Conservation (phyloP, 2,329 filamentous ascomycete species). For the Pseudogymnoascus sp. region DNA sequence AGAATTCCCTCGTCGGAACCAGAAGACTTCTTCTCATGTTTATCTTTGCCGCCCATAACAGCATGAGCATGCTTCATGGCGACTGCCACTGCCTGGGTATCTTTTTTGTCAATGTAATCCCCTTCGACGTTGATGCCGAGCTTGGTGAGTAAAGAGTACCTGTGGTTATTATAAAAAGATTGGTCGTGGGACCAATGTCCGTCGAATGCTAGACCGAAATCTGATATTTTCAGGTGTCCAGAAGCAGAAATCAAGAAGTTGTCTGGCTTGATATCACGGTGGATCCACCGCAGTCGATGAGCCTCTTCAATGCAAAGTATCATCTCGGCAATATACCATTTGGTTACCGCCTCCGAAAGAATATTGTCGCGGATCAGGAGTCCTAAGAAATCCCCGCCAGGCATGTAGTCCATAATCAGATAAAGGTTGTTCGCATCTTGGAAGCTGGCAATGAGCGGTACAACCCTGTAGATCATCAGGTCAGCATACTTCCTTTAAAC, state of each 20-base stretch:
- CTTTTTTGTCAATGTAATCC: constrained; percentile 60
- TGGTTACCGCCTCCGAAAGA: constrained; percentile 67
- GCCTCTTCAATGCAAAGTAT: constrained; percentile 89
- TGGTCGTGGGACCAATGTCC: constrained; percentile 92
- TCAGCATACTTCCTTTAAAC: not conserved
- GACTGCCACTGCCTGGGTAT: constrained; percentile 35
- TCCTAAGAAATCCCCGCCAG: constrained; percentile 87
- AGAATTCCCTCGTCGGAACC: constrained; percentile 39
- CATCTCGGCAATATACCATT: constrained; percentile 93
- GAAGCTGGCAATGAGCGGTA: constrained; percentile 80
- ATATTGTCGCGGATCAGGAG: constrained; percentile 78
- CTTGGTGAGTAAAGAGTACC: constrained; percentile 69
- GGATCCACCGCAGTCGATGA: constrained; percentile 81
- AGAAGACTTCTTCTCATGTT: constrained; percentile 30
- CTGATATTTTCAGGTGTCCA: constrained; percentile 89
- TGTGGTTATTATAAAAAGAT: constrained; percentile 73
- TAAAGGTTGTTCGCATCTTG: constrained; percentile 80
- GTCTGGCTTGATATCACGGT: constrained; percentile 93
- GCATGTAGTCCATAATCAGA: constrained; percentile 97
- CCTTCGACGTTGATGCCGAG: constrained; percentile 66
- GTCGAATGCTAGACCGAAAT: constrained; percentile 92
- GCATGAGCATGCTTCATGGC: constrained; percentile 31
- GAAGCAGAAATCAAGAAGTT: constrained; percentile 87
- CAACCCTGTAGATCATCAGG: constrained; percentile 48
- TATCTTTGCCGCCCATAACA: constrained; percentile 32